phyloP scores from a whole-genome alignment of 208 protist species.

The Porcisia deanei region DNA sequence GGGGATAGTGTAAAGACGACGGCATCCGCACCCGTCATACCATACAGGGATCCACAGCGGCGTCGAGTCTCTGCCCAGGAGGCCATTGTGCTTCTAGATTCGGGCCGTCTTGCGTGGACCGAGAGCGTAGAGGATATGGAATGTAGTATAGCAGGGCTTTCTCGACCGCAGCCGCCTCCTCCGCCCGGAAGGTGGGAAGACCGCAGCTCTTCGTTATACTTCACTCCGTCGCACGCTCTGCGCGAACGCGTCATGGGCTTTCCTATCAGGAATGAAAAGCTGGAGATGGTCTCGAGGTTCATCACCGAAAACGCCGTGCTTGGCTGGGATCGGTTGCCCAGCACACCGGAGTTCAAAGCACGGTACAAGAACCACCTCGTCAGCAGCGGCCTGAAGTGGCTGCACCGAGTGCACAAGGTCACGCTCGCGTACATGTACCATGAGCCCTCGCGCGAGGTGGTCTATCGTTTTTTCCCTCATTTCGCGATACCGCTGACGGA shows the following conservation, averaged over 20 bases:
- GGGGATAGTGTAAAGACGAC: not conserved
- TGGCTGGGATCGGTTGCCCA: conserved; percentile 31
- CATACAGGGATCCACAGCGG: not conserved
- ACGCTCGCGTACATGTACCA: conserved; percentile 36
- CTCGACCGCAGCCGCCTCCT: not conserved
- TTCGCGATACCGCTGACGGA: conserved; percentile 45
- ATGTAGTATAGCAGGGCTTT: not conserved
- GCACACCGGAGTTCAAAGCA: conserved; percentile 19
- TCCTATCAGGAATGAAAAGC: conserved; percentile 22
- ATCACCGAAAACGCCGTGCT: conserved; percentile 46
- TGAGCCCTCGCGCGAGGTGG: conserved; percentile 16
- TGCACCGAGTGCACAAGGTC: conserved; percentile 23
- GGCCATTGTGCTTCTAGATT: conserved; percentile 18
- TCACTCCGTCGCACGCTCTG: conserved; percentile 20
- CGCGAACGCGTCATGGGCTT: conserved; percentile 28
- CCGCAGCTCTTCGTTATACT: not conserved
- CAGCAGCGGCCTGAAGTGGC: conserved; percentile 17
- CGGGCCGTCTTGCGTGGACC: conserved; percentile 3
- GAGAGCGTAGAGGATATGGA: not conserved
- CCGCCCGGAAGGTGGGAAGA: not conserved
- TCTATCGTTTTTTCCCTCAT: conserved; percentile 43
- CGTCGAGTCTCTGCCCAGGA: conserved; percentile 4
- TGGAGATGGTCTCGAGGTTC: conserved; percentile 39
- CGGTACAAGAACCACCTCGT: conserved; percentile 37
- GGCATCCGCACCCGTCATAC: not conserved